Evolutionary conservation across 345 rosid genomes (phyloP).

Genomic region (Eucalyptus curtisii): DNA sequence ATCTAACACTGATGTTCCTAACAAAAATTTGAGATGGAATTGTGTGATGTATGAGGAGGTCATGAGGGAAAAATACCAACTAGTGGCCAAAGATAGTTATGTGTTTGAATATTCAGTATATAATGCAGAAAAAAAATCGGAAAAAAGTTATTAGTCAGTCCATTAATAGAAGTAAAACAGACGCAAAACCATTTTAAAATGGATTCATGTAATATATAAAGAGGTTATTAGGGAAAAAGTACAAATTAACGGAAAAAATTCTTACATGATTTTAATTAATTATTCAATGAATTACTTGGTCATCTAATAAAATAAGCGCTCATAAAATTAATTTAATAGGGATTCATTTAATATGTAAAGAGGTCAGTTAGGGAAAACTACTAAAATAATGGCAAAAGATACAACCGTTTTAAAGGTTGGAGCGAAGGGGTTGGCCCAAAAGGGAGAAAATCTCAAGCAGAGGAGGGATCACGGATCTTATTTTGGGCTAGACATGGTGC

Average conservation of each 20-base stretch:
- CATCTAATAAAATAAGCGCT: not conserved
- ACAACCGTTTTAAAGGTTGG: not conserved
- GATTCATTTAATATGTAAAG: not conserved
- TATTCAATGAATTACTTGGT: not conserved
- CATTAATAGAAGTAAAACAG: not conserved
- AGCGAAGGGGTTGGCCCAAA: not conserved
- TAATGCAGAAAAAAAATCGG: not conserved
- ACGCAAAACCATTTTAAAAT: not conserved
- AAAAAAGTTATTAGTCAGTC: not conserved
- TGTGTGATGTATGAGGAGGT: not conserved
- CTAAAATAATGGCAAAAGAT: not conserved
- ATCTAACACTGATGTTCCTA: not conserved
- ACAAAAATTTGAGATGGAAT: not conserved
- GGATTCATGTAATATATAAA: not conserved
- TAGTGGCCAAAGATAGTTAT: not conserved
- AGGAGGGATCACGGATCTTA: not conserved
- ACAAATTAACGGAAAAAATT: not conserved
- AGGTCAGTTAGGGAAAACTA: not conserved
- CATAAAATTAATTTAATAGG: not conserved
- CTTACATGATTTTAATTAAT: not conserved
- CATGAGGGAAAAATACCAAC: not conserved
- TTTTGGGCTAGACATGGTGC: not conserved
- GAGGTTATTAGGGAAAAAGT: not conserved
- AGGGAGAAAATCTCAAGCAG: not conserved
- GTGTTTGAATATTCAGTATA: not conserved